These are phyloP conservation scores for Fusarium pininemorale DNA, from an alignment of 2,329 filamentous ascomycete genomes.

Conservation along the genomic window DNA sequence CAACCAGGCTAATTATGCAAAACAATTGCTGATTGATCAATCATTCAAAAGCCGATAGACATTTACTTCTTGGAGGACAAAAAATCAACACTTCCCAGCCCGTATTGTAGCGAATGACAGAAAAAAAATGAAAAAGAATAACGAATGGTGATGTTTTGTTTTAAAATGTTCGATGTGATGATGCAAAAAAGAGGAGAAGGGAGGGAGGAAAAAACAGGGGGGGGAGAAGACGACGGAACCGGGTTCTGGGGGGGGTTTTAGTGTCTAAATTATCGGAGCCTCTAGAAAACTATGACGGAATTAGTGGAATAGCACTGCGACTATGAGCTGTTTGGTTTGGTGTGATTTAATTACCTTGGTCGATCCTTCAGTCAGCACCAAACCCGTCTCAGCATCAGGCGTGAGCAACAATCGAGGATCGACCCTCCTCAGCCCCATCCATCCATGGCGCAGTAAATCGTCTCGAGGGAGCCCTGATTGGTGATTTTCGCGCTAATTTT, in stretches of 20 bases:
- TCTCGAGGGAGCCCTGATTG: not conserved
- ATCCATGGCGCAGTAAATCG: constrained; percentile 18
- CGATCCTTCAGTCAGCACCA: constrained; percentile 26
- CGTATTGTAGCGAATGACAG: constrained; percentile 14
- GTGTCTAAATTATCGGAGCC: not conserved
- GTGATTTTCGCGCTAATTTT: constrained; percentile 13
- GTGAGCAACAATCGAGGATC: not conserved
- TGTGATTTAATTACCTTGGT: constrained; percentile 15
- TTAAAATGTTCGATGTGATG: not conserved
- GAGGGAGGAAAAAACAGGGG: not conserved
- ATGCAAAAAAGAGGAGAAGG: not conserved
- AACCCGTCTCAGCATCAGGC: not conserved
- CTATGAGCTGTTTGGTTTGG: not conserved
- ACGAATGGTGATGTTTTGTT: not conserved
- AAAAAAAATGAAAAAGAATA: not conserved
- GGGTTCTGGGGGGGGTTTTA: not conserved
- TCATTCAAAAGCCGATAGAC: not conserved
- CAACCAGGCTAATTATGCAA: not conserved
- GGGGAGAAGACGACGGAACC: not conserved
- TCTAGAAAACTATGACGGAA: not conserved
- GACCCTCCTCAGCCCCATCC: constrained; percentile 2
- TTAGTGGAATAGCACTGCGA: not conserved
- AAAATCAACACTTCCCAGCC: not conserved
- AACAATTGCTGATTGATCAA: constrained; percentile 8
- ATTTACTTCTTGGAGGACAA: not conserved